Conservation (phyloP, 2,329 filamentous ascomycete species). For the Talaromyces rugulosus region DNA sequence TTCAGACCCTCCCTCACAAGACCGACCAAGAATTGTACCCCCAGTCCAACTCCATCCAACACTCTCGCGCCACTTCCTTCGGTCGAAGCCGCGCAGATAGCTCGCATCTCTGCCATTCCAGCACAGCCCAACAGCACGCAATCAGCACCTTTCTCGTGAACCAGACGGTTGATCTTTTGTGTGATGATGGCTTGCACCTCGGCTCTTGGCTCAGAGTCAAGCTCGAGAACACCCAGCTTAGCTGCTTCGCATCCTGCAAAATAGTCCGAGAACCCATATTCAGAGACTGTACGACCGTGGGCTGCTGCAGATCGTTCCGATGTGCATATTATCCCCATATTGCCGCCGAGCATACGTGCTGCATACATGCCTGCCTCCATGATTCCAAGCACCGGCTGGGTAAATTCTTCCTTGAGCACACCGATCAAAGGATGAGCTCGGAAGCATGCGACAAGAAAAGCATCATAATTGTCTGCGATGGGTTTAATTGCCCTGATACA, state of each 20-base stretch:
- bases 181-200: slow-evolving; percentile 5
- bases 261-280: slow-evolving; percentile 8
- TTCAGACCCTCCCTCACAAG: slow-evolving; percentile 7
- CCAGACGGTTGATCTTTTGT: slow-evolving; percentile 6
- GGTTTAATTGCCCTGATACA: slow-evolving; percentile 39
- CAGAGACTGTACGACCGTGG: slow-evolving; percentile 5
- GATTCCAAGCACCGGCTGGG: slow-evolving; percentile 45
- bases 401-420: slow-evolving; percentile 49
- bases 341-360: slow-evolving; percentile 44
- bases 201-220: slow-evolving; percentile 5
- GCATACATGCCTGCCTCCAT: slow-evolving; percentile 51
- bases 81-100: slow-evolving; percentile 1
- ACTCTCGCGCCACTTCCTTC: slow-evolving; percentile 6
- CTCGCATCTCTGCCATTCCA: slow-evolving; percentile 9
- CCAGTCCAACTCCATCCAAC: slow-evolving; percentile 10
- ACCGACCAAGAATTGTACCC: slow-evolving; percentile 5
- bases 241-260: slow-evolving; percentile 9
- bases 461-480: slow-evolving; percentile 54
- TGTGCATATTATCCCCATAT: slow-evolving; percentile 9
- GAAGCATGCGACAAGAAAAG: slow-evolving; percentile 81
- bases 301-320: slow-evolving; percentile 6
- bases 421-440: slow-evolving; percentile 75
- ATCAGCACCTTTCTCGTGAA: slow-evolving; percentile 9
- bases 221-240: slow-evolving; percentile 10
- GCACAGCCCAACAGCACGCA: slow-evolving; percentile 8